A percentile compares a stretch with the other conserved stretches of the same genome.
These are phyloP conservation scores for Candida ulmi DNA, from an alignment of 805 yeast genomes.

Conservation along the genomic window DNA sequence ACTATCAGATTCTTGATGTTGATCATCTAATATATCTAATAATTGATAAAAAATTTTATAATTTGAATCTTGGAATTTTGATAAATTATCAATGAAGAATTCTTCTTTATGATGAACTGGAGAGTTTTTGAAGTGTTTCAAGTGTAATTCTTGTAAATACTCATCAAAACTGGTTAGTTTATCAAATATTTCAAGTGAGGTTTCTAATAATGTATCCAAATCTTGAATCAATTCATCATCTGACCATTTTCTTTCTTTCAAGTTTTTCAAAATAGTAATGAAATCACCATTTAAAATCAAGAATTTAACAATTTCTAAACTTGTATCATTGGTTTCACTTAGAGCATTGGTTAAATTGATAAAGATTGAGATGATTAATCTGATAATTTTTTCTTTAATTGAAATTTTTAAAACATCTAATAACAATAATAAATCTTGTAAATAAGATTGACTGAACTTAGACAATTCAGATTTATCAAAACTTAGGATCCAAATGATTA, in stretches of 20 bases:
- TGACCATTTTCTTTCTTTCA: constrained; percentile 86
- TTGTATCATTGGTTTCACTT: constrained; percentile 23
- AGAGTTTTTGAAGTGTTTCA: constrained; percentile 76
- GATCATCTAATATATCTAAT: constrained; percentile 43
- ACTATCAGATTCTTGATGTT: constrained; percentile 26
- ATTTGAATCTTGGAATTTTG: constrained; percentile 68
- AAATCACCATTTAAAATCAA: constrained; percentile 72
- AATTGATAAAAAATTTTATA: constrained; percentile 68
- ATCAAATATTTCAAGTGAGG: constrained; percentile 67
- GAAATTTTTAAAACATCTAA: constrained; percentile 65
- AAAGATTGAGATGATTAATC: constrained; percentile 75
- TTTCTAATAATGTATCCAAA: constrained; percentile 49
- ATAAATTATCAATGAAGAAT: constrained; percentile 84
- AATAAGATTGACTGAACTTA: constrained; percentile 48
- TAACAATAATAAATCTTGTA: constrained; percentile 39
- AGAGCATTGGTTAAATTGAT: constrained; percentile 47
- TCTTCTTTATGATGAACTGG: constrained; percentile 88
- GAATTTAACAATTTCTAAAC: constrained; percentile 53
- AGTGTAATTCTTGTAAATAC: constrained; percentile 76
- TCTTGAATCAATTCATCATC: constrained; percentile 86
- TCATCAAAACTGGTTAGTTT: constrained; percentile 90
- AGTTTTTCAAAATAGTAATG: constrained; percentile 55
- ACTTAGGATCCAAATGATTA: constrained; percentile 80
- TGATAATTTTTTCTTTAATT: constrained; percentile 85
- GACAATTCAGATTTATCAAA: constrained; percentile 52